Base-by-base conservation (phyloP, 306 rosid species). In the Sophora flavescens region DNA sequence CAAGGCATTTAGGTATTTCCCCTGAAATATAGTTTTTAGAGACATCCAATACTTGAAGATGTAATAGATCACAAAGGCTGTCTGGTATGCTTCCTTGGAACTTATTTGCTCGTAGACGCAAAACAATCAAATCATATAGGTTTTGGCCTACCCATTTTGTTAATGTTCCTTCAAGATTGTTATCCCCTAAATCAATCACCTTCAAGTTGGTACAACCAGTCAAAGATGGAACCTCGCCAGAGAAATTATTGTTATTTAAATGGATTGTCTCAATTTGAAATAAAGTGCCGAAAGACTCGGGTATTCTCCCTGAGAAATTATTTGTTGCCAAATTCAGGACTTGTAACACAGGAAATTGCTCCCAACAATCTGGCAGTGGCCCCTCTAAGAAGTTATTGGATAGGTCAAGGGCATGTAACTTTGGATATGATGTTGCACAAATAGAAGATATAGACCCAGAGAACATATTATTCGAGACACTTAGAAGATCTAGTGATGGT, bases 271-370 rank as follows among this genome's bases (percentile, higher is more conserved):
- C 0, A 4, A 84, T 32, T 0, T 8, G 0, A 5, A 2, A 0
- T 42, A 77, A 56, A 26, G 52, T 14, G 1, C 75, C 13, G 2
- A 86, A 28, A 12, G 84, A 86, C 17, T 8, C 16, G 2, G 84
- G 82, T 52, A 82, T 79, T 12, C 9, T 1, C 13, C 84, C 82
- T 0, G 57, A 6, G 1, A 85, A 18, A 11, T 75, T 47, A 52
- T 86, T 82, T 4, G 39, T 9, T 0, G 87, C 53, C 22, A 86
- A 63, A 66, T 80, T 84, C 51, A 86, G 65, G 3, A 80, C 17
- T 39, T 65, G 77, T 4, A 68, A 35, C 0, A 0, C 0, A 6
- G 12, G 5, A 15, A 45, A 4, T 3, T 12, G 18, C 0, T 0
- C 26, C 85, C 77, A 77, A 77, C 83, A 84, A 17, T 84, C 8